Base-by-base conservation (phyloP, 1,284 basidiomycete species). In the Cystobasidium pallidum region DNA sequence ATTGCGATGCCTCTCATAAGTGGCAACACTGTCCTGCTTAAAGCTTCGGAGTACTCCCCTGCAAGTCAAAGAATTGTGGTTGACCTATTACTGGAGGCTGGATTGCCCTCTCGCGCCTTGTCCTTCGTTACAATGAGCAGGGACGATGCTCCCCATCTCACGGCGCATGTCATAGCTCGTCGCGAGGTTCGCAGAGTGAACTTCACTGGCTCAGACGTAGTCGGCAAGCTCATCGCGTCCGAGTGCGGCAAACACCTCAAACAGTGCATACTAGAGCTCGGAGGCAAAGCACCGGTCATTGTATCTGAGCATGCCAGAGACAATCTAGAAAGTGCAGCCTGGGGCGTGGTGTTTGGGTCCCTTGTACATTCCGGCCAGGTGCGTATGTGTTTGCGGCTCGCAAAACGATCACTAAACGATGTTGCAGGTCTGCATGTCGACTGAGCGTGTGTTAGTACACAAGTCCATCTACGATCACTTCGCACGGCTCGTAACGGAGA, bases 401-500 rank as follows among this genome's bases (percentile, higher is more conserved):
- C 26, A 28, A 57, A 11, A 34, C 10, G 36, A 24, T 65, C 24
- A 13, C 30, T 51, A 28, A 64, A 21, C 3, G 11, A 24, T 10
- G n/a, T 10, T 30, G 19, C 83, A 89, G 81, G 83, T 89, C 62
- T 89, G 88, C 82, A 89, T 89, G 87, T 86, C 87, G 0, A 86
- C 87, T 1, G 87, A 88, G 77, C 86, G 88, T 32, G 83, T 89
- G 36, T 84, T 89, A 61, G 86, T 87, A 8, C 86, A 87, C 75
- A 24, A 63, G 77, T 82, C 28, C 7, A 79, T 85, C 34, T 76
- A 79, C 3, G 76, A 79, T 49, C 72, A 21, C 77, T 84, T 80
- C 7, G 77, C 79, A 58, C 73, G 24, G 77, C 84, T 64, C 82
- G 84, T 57, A 79, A 83, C 75, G 3, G 73, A 73, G 8, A 34